Percentiles rank a stretch among this genome's conserved stretches.
Evolutionary conservation across 1,284 basidiomycete species (phyloP).

Genomic region (Porphyrellus sp.): DNA sequence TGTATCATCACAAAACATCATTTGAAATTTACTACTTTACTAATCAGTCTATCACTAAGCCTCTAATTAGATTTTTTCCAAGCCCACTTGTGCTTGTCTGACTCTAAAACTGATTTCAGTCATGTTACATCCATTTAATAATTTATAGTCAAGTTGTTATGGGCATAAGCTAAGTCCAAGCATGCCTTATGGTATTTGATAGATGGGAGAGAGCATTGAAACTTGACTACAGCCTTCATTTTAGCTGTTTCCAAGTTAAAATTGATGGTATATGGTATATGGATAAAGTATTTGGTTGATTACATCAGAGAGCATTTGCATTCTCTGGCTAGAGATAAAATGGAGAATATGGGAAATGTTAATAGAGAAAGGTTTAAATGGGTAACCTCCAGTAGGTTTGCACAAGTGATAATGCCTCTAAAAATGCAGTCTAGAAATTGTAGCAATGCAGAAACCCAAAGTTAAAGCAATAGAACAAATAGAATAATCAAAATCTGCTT

Average conservation of each 20-base stretch:
- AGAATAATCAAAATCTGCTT: no score
- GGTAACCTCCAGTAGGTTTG: not conserved
- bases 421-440: not conserved
- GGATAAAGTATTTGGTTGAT: not conserved
- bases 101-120: no score
- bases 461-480: no score
- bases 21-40: no score
- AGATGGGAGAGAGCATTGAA: not conserved
- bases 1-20: no score
- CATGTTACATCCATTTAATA: no score
- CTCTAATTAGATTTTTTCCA: no score
- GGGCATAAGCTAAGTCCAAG: not conserved
- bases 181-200: not conserved
- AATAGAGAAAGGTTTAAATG: not conserved
- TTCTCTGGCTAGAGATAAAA: not conserved
- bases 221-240: slow-evolving; percentile 3
- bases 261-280: not conserved
- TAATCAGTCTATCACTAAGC: no score
- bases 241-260: not conserved
- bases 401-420: not conserved
- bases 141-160: not conserved
- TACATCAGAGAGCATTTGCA: not conserved
- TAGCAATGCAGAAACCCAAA: no score
- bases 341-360: not conserved
- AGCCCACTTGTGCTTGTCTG: no score